These are phyloP conservation scores for Cryptococcus sp. DNA, from an alignment of 1,284 basidiomycete species.

Conservation along the genomic window DNA sequence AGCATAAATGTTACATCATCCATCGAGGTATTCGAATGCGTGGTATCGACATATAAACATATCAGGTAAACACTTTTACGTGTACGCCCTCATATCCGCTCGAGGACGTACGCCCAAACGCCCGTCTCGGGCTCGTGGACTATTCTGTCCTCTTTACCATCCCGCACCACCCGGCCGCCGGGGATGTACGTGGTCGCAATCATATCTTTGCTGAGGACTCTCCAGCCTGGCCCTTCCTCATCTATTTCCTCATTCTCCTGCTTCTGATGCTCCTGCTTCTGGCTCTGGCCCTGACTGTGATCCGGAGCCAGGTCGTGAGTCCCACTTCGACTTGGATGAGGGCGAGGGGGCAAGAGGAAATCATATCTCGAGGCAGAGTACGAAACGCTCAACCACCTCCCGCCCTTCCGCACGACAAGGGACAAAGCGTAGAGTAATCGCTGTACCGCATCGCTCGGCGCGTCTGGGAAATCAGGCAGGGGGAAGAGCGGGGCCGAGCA, in stretches of 20 bases:
- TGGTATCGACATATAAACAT: too few relatives aligned
- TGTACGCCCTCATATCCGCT: conserved; percentile 12
- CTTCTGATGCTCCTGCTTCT: background rate
- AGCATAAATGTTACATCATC: background rate
- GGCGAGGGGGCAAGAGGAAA: conserved; percentile 8
- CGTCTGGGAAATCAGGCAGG: background rate
- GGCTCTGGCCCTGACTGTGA: background rate
- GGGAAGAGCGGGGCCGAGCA: conserved; percentile 25
- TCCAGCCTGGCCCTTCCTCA: conserved; percentile 13
- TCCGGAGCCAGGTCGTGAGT: background rate
- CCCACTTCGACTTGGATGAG: background rate
- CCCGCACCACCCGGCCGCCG: conserved; percentile 10
- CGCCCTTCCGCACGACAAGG: conserved; percentile 18
- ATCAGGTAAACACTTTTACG: too few relatives aligned
- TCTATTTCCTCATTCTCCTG: background rate
- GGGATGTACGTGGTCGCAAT: conserved; percentile 20
- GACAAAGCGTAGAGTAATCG: conserved; percentile 33
- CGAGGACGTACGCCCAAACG: conserved; percentile 22
- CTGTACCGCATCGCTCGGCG: conserved; percentile 25
- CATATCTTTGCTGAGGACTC: conserved; percentile 12
- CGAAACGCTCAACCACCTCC: conserved; percentile 39
- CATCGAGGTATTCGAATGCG: too few relatives aligned
- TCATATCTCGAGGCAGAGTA: conserved; percentile 43
- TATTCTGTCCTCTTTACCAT: conserved; percentile 13
- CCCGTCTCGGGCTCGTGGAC: conserved; percentile 30